Conservation (phyloP, 2,329 filamentous ascomycete species). For the Fusarium udum region DNA sequence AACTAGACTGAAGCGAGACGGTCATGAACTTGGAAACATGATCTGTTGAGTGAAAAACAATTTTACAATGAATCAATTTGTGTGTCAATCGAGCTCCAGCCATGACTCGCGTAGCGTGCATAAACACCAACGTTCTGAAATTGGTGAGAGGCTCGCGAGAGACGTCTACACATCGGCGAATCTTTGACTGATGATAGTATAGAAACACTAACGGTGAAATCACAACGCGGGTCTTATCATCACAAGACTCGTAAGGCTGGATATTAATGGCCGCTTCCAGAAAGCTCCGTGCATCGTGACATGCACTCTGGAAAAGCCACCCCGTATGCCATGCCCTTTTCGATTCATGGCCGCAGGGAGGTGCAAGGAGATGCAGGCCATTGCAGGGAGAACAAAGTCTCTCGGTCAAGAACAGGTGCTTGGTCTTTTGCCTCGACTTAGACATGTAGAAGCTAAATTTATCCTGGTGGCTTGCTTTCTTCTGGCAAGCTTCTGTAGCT, state of each 20-base stretch:
- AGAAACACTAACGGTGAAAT: not conserved
- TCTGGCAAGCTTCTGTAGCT: conserved; percentile 5
- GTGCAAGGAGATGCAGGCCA: not conserved
- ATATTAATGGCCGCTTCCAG: not conserved
- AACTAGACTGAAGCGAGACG: not conserved
- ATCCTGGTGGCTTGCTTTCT: conserved; percentile 14
- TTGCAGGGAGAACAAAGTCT: conserved; percentile 2
- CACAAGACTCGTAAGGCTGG: conserved; percentile 18
- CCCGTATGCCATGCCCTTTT: not conserved
- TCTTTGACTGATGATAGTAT: not conserved
- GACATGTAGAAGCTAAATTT: conserved; percentile 19
- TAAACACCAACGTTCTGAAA: not conserved
- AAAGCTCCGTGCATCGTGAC: not conserved
- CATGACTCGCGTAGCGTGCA: not conserved
- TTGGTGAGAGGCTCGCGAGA: not conserved
- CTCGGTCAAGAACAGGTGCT: not conserved
- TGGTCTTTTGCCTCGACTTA: not conserved
- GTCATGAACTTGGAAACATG: not conserved
- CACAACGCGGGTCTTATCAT: not conserved
- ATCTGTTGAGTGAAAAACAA: not conserved
- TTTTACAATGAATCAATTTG: not conserved
- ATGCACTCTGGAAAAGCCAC: not conserved
- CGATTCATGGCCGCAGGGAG: conserved; percentile 2
- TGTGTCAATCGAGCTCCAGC: not conserved
- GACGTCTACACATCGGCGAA: not conserved